These are phyloP conservation scores for Vitellaria paradoxa DNA, from an alignment of 179 eudicot species.

Conservation along the genomic window DNA sequence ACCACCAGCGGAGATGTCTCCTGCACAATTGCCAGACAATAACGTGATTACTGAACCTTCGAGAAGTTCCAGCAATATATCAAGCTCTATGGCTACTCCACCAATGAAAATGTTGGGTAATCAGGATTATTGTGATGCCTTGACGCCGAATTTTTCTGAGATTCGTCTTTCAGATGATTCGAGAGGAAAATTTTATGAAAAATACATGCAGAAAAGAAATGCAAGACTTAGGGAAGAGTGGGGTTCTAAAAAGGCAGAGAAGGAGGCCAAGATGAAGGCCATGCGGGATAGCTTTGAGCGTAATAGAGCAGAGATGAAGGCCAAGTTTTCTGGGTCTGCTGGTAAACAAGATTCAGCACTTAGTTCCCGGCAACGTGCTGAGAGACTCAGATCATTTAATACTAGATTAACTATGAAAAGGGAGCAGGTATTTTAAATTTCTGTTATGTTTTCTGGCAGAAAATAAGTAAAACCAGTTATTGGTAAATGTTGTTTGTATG, in stretches of 20 bases:
- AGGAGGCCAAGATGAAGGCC: conserved; percentile 80
- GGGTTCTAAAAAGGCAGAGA: conserved; percentile 68
- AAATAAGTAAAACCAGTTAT: not conserved
- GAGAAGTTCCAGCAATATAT: conserved; percentile 29
- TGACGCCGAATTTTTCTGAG: conserved; percentile 43
- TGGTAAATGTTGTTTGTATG: not conserved
- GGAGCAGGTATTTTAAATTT: conserved; percentile 60
- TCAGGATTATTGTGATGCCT: conserved; percentile 45
- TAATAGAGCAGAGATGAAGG: conserved; percentile 73
- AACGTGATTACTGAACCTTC: conserved; percentile 29
- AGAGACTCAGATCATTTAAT: conserved; percentile 66
- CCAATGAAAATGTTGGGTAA: conserved; percentile 26
- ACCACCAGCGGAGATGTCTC: conserved; percentile 30
- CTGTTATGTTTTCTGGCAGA: not conserved
- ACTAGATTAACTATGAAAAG: conserved; percentile 43
- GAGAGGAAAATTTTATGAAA: conserved; percentile 70
- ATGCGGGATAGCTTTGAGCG: conserved; percentile 79
- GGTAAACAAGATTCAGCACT: conserved; percentile 43
- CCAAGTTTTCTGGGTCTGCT: conserved; percentile 59
- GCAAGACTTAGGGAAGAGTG: conserved; percentile 84
- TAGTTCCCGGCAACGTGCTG: conserved; percentile 62
- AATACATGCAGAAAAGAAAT: conserved; percentile 79
- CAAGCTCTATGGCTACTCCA: conserved; percentile 38
- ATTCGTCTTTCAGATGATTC: conserved; percentile 62
- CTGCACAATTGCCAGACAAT: conserved; percentile 29